A percentile compares a stretch with the other conserved stretches of the same genome.
Evolutionary conservation across 768 basidiomycete species (phyloP).

Genomic region (Sarcomyxa edulis): DNA sequence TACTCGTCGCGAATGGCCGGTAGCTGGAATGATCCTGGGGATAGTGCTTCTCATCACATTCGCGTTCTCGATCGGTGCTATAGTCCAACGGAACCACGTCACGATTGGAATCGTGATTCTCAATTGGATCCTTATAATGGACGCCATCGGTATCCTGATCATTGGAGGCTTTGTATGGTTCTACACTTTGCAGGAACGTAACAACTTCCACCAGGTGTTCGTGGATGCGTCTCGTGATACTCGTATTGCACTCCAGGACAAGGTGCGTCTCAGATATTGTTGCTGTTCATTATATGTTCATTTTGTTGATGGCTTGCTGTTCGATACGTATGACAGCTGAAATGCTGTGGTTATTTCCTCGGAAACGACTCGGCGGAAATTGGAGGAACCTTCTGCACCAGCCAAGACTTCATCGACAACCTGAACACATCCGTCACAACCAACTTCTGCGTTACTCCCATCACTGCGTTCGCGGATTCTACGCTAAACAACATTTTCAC

Average conservation of each 20-base stretch:
- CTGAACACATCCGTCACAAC: slow-evolving; percentile 32
- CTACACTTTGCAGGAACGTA: slow-evolving; percentile 67
- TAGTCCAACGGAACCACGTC: slow-evolving; percentile 65
- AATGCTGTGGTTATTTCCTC: slow-evolving; percentile 85
- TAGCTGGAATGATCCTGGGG: slow-evolving; percentile 72
- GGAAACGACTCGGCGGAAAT: slow-evolving; percentile 53
- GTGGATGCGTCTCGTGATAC: slow-evolving; percentile 34
- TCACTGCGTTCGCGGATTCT: slow-evolving; percentile 62
- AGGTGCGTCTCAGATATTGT: slow-evolving; percentile 37
- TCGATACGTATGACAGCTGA: too few species aligned
- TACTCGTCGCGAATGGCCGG: slow-evolving; percentile 4
- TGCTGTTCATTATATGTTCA: neutral
- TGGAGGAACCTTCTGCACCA: slow-evolving; percentile 58
- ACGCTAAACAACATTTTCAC: slow-evolving; percentile 83
- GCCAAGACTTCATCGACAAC: slow-evolving; percentile 31
- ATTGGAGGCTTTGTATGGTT: slow-evolving; percentile 80
- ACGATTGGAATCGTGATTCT: slow-evolving; percentile 68
- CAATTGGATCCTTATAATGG: slow-evolving; percentile 68
- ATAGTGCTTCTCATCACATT: slow-evolving; percentile 63
- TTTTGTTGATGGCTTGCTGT: neutral
- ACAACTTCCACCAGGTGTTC: slow-evolving; percentile 62
- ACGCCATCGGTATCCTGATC: slow-evolving; percentile 54
- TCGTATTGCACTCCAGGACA: slow-evolving; percentile 63
- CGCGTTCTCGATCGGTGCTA: slow-evolving; percentile 62
- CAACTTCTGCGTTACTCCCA: slow-evolving; percentile 62